Evolutionary conservation across 2,329 filamentous ascomycete species (phyloP).

Genomic region (Trichophyton schoenleinii): DNA sequence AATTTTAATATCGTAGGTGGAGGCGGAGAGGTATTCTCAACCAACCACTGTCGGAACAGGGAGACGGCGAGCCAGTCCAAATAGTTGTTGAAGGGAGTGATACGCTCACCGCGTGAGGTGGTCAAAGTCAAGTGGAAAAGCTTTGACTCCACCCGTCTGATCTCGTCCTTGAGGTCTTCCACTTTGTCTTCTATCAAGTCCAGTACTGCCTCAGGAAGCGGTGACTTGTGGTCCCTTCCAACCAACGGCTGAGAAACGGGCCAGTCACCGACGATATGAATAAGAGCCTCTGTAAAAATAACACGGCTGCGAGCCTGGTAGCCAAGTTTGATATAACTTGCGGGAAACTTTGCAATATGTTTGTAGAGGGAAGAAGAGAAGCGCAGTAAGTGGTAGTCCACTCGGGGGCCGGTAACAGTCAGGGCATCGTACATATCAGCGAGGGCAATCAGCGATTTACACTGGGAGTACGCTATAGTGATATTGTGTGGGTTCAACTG

Average conservation of each 20-base stretch:
- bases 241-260: conserved; percentile 67
- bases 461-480: conserved; percentile 83
- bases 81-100: conserved; percentile 66
- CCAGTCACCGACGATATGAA: conserved; percentile 93
- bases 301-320: conserved; percentile 73
- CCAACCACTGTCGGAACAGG: conserved; percentile 84
- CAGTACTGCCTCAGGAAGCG: conserved; percentile 61
- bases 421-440: conserved; percentile 95
- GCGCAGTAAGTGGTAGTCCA: conserved; percentile 86
- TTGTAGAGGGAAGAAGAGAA: conserved; percentile 89
- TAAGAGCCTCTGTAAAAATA: conserved; percentile 75
- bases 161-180: conserved; percentile 74
- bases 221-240: conserved; percentile 40
- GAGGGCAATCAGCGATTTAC: conserved; percentile 73
- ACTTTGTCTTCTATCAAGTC: conserved; percentile 92
- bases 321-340: conserved; percentile 79
- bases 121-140: conserved; percentile 71
- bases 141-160: conserved; percentile 64
- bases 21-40: conserved; percentile 71
- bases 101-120: conserved; percentile 67
- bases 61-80: conserved; percentile 81
- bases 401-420: conserved; percentile 70
- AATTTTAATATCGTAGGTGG: conserved; percentile 39
- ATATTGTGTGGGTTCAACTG: conserved; percentile 75
- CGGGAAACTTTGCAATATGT: conserved; percentile 91